phyloP scores from a whole-genome alignment of 345 rosid genomes.

The Schrenkiella parvula region DNA sequence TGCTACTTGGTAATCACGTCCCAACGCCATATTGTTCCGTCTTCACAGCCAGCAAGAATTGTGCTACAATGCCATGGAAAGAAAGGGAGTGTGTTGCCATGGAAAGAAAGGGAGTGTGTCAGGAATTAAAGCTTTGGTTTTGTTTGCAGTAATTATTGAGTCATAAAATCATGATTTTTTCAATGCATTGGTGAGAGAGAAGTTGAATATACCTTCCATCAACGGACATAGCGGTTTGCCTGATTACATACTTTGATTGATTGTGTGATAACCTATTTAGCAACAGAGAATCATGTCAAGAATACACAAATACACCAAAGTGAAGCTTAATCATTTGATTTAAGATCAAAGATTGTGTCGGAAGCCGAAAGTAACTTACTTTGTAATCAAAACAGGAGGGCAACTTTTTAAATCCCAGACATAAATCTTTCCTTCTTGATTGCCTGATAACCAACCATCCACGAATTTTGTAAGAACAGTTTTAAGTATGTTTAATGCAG shows the following conservation, averaged over 20 bases:
- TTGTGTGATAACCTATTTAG: slow-evolving; percentile 59
- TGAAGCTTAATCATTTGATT: neutral
- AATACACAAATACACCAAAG: slow-evolving; percentile 11
- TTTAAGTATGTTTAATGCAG: neutral
- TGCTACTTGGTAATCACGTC: slow-evolving; percentile 44
- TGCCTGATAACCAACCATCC: slow-evolving; percentile 50
- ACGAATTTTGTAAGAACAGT: neutral
- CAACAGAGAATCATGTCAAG: slow-evolving; percentile 22
- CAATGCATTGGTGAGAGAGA: neutral
- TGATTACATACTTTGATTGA: slow-evolving; percentile 74
- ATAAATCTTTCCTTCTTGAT: slow-evolving; percentile 88
- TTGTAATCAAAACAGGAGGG: slow-evolving; percentile 89
- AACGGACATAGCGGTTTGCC: slow-evolving; percentile 94
- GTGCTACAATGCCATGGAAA: slow-evolving; percentile 52
- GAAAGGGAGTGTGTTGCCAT: too few relatives aligned
- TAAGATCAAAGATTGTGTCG: neutral
- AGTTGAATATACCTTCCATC: slow-evolving; percentile 67
- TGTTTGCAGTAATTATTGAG: neutral
- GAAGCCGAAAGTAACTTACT: slow-evolving; percentile 36
- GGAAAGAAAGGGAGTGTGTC: too few relatives aligned
- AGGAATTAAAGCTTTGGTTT: neutral
- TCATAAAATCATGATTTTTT: neutral
- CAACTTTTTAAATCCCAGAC: slow-evolving; percentile 93
- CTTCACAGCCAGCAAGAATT: slow-evolving; percentile 90
- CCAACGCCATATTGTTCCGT: slow-evolving; percentile 97